Conservation (phyloP, 2,329 filamentous ascomycete genomes). For the Clarireedia monteithiana region DNA sequence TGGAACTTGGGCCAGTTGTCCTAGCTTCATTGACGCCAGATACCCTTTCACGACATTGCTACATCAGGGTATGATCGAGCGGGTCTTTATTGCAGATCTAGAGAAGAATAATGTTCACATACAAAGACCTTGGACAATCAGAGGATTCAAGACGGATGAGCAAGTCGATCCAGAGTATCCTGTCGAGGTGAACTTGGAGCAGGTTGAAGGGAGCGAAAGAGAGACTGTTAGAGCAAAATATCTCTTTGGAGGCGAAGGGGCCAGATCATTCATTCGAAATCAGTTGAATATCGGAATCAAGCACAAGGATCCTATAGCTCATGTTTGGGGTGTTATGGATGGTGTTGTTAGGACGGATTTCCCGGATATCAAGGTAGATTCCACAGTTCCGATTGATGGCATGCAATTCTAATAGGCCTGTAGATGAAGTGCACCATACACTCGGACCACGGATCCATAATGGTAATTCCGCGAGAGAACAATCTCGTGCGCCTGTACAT, state of each 20-base stretch:
- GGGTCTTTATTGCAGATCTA: conserved; percentile 60
- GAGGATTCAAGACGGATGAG: conserved; percentile 51
- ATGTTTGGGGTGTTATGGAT: conserved; percentile 73
- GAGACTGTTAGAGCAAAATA: conserved; percentile 66
- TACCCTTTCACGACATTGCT: conserved; percentile 65
- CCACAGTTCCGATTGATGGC: conserved; percentile 43
- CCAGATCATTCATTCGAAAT: conserved; percentile 57
- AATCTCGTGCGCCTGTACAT: conserved; percentile 64
- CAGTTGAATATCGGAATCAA: conserved; percentile 63
- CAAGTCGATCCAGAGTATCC: conserved; percentile 58
- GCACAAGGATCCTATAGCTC: conserved; percentile 60
- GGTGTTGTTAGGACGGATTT: conserved; percentile 66
- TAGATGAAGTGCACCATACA: conserved; percentile 71
- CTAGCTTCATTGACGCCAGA: conserved; percentile 68
- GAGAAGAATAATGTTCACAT: conserved; percentile 52
- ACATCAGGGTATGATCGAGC: conserved; percentile 65
- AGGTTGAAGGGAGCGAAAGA: conserved; percentile 64
- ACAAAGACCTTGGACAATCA: conserved; percentile 58
- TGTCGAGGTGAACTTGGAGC: conserved; percentile 69
- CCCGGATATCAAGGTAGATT: conserved; percentile 65
- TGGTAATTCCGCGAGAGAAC: conserved; percentile 69
- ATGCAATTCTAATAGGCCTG: conserved; percentile 12
- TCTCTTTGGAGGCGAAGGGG: conserved; percentile 64
- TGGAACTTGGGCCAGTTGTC: conserved; percentile 79
- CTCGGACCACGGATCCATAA: conserved; percentile 65